Evolutionary conservation across 495 filamentous ascomycete species (phyloP), one percentile per base, ranked within the genome.

Genomic region (Podospora anserina): DNA sequence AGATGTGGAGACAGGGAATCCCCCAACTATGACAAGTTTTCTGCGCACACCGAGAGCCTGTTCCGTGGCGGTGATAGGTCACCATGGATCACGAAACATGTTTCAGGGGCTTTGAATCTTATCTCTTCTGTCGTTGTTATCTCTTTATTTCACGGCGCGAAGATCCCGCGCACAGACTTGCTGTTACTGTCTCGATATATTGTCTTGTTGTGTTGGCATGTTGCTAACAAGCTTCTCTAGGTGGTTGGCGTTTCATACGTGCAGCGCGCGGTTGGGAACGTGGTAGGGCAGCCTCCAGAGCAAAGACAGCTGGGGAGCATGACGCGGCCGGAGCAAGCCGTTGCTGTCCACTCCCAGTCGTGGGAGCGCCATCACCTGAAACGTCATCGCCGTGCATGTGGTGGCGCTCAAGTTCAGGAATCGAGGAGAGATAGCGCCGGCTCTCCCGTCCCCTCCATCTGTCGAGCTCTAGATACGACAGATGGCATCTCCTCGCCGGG

Each of bases 31-130:
- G 61, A 19, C 61, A 39, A 32, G 61, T n/a, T 44, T 20, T 28
- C 27, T 30, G 26, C 59, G 32, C 27, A n/a, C 61, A 32, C 61
- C 61, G 61, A 49, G 16, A 44, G 30, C 16, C 61, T 23, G n/a
- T 11, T n/a, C 32, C 5, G 18, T 26, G 34, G 26, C 19, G 15
- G 20, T 61, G 68, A 60, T 53, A 61, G 64, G 64, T 53, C 55
- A 53, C 61, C 49, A 44, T 58, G 19, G 19, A 30, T 53, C 20
- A 60, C 61, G 68, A 70, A 70, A 70, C 68, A 55, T 64, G 68
- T 70, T 60, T 67, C 68, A 67, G 65, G 68, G 62, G n/a, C 59
- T 28, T 44, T 30, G 19, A 34, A 34, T 69, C 30, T 34, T 19
- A 19, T 64, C 32, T 54, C 63, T 20, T 53, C 63, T 7, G 32